Conservation (phyloP, 1,284 basidiomycete genomes). For the Boletus holoroseus region DNA sequence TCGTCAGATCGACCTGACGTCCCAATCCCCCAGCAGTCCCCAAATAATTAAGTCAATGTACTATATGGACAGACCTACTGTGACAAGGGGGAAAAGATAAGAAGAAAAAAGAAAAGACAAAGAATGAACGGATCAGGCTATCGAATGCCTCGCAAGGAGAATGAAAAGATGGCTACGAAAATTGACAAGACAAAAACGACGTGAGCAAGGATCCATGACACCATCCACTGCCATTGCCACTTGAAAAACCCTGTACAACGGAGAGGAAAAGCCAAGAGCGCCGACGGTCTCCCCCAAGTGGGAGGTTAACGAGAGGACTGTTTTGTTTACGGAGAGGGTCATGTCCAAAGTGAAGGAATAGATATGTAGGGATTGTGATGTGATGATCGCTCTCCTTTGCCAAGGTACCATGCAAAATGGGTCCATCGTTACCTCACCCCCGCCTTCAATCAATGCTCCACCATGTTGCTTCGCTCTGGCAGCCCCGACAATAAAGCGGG, state of each 20-base stretch:
- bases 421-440: slow-evolving; percentile 20
- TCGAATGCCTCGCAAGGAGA: slow-evolving; percentile 3
- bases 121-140: slow-evolving; percentile 10
- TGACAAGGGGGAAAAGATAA: slow-evolving; percentile 16
- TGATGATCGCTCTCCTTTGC: slow-evolving; percentile 19
- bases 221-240: slow-evolving; percentile 3
- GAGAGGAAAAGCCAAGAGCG: slow-evolving; percentile 1
- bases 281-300: slow-evolving; percentile 5
- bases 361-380: slow-evolving; percentile 32
- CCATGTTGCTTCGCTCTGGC: slow-evolving; percentile 10
- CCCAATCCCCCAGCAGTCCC: not conserved
- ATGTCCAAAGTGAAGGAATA: slow-evolving; percentile 31
- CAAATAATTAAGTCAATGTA: slow-evolving; percentile 26
- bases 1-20: not conserved
- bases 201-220: slow-evolving; percentile 9
- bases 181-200: slow-evolving; percentile 5
- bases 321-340: slow-evolving; percentile 20
- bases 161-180: slow-evolving; percentile 3
- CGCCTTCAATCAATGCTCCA: slow-evolving; percentile 12
- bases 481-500: slow-evolving; percentile 7
- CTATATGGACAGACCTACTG: slow-evolving; percentile 30
- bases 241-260: slow-evolving; percentile 2
- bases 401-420: slow-evolving; percentile 22
- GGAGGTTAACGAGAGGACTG: slow-evolving; percentile 20
- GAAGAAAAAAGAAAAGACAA: slow-evolving; percentile 1